phyloP scores from a whole-genome alignment of 805 yeast species.

The Sugiyamaella marilandica region DNA sequence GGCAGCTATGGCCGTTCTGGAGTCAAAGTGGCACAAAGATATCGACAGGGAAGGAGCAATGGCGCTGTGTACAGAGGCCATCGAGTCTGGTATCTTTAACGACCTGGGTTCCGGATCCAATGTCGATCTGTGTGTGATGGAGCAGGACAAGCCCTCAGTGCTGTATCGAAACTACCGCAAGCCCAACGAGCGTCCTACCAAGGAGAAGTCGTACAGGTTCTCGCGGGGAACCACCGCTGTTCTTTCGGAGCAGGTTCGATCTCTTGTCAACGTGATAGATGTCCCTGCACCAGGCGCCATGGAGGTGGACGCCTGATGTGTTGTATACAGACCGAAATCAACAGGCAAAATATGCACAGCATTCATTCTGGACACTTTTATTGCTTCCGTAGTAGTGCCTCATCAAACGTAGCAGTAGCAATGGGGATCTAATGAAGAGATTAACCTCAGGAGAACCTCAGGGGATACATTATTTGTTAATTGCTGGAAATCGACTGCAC shows the following conservation, averaged over 20 bases:
- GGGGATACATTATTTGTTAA: too few relatives aligned
- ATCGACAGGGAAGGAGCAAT: slow-evolving; percentile 87
- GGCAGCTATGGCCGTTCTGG: slow-evolving; percentile 98
- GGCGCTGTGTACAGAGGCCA: slow-evolving; percentile 84
- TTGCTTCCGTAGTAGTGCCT: too few relatives aligned
- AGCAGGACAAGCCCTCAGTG: slow-evolving; percentile 69
- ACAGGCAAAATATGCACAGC: background rate
- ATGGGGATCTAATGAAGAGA: too few relatives aligned
- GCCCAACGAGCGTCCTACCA: slow-evolving; percentile 82
- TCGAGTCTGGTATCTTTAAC: slow-evolving; percentile 97
- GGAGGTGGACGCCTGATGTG: slow-evolving; percentile 42
- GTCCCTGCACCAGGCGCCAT: slow-evolving; percentile 37
- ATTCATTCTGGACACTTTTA: too few relatives aligned
- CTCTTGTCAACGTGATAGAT: slow-evolving; percentile 65
- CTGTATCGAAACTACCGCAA: slow-evolving; percentile 81
- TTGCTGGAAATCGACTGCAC: too few relatives aligned
- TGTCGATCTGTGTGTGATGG: slow-evolving; percentile 97
- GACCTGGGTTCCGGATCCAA: slow-evolving; percentile 98
- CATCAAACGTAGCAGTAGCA: too few relatives aligned
- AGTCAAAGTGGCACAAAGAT: slow-evolving; percentile 76
- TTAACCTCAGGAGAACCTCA: too few relatives aligned
- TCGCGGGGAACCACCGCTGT: slow-evolving; percentile 92
- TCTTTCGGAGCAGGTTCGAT: slow-evolving; percentile 60
- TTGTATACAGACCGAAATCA: background rate
- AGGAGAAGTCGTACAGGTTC: slow-evolving; percentile 79